Evolutionary conservation across 192 early-diverging fungal species (phyloP).

Genomic region (Diversispora eburnea): DNA sequence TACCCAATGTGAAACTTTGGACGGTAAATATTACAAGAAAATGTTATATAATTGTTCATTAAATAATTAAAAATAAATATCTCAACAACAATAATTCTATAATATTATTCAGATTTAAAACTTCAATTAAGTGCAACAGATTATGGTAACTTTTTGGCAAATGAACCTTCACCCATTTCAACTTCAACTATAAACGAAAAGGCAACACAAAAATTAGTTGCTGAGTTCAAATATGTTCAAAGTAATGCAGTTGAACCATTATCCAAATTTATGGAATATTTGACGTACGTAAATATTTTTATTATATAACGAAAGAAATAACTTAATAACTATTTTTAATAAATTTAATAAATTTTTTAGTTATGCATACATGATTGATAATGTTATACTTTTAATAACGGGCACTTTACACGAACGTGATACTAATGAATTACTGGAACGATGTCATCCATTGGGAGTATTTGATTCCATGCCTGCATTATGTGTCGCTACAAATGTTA

Average conservation of each 20-base stretch:
- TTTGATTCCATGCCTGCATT: slow-evolving; percentile 99
- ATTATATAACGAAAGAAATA: neutral
- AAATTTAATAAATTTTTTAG: slow-evolving; percentile 41
- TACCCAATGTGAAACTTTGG: slow-evolving; percentile 96
- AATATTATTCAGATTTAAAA: slow-evolving; percentile 72
- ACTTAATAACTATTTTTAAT: neutral
- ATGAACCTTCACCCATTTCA: slow-evolving; percentile 93
- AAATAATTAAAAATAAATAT: neutral
- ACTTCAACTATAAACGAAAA: slow-evolving; percentile 90
- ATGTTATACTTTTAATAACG: slow-evolving; percentile 95
- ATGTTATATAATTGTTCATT: neutral
- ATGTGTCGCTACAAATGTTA: slow-evolving; percentile 94
- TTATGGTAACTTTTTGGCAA: slow-evolving; percentile 90
- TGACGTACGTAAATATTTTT: slow-evolving; percentile 70
- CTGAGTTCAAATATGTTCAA: slow-evolving; percentile 91
- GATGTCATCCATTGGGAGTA: slow-evolving; percentile 96
- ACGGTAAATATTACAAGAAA: slow-evolving; percentile 51
- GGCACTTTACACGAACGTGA: slow-evolving; percentile 98
- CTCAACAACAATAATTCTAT: too few relatives aligned
- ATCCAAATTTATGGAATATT: slow-evolving; percentile 91
- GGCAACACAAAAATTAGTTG: slow-evolving; percentile 82
- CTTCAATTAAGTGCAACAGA: slow-evolving; percentile 93
- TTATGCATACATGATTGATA: slow-evolving; percentile 99
- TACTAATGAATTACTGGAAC: slow-evolving; percentile 93
- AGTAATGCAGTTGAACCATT: slow-evolving; percentile 79